Evolutionary conservation across 2,329 filamentous ascomycete species (phyloP).

Genomic region (Clarireedia paspali): DNA sequence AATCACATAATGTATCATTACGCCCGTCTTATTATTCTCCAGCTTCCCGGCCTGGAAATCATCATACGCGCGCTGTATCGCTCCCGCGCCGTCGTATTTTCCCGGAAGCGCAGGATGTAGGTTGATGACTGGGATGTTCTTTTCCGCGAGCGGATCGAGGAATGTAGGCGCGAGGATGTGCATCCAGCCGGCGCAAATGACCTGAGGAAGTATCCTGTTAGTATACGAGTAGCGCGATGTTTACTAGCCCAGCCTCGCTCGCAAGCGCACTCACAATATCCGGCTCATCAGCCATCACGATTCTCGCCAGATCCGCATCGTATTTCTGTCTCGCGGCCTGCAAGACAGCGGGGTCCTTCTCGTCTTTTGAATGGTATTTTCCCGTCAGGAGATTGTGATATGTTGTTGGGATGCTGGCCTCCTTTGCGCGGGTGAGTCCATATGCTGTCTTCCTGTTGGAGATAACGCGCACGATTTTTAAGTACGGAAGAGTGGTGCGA

Average conservation of each 20-base stretch:
- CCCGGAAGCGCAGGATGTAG: slow-evolving; percentile 60
- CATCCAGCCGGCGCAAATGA: slow-evolving; percentile 65
- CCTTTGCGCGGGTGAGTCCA: slow-evolving; percentile 52
- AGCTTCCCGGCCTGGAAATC: slow-evolving; percentile 60
- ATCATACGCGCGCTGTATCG: slow-evolving; percentile 70
- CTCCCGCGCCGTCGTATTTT: slow-evolving; percentile 67
- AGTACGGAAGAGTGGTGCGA: slow-evolving; percentile 38
- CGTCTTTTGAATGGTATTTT: slow-evolving; percentile 25
- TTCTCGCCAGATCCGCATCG: slow-evolving; percentile 56
- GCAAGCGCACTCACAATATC: slow-evolving; percentile 34
- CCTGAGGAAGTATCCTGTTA: slow-evolving; percentile 19
- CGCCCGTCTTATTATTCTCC: slow-evolving; percentile 61
- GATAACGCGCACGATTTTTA: slow-evolving; percentile 50
- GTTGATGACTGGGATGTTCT: slow-evolving; percentile 55
- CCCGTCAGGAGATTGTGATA: slow-evolving; percentile 62
- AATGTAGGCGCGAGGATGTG: slow-evolving; percentile 57
- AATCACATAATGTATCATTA: slow-evolving; percentile 86
- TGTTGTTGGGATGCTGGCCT: slow-evolving; percentile 51
- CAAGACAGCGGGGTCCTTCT: slow-evolving; percentile 35
- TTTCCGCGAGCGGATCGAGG: slow-evolving; percentile 48
- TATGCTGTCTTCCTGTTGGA: slow-evolving; percentile 58
- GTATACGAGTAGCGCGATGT: too few relatives aligned
- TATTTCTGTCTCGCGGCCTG: slow-evolving; percentile 49
- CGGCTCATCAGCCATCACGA: slow-evolving; percentile 45
- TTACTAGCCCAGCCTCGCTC: not conserved